Evolutionary conservation across 2,329 filamentous ascomycete genomes (phyloP).

Genomic region (Dactylonectria macrodidyma): DNA sequence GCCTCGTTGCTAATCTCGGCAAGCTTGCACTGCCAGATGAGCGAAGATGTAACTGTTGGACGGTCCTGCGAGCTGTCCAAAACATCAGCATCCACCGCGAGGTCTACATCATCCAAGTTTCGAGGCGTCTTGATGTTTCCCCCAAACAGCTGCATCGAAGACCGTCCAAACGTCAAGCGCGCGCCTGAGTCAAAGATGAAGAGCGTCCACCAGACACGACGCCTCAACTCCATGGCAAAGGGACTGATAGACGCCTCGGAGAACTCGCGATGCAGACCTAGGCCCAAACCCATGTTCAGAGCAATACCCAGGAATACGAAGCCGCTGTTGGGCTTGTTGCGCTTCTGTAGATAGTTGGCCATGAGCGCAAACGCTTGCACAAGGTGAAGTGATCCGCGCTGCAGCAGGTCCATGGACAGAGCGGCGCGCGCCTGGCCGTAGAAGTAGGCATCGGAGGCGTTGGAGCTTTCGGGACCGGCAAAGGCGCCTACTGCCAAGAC

Average conservation of each 20-base stretch:
- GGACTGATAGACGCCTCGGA: slow-evolving; percentile 40
- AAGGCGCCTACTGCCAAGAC: slow-evolving; percentile 53
- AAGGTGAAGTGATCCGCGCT: slow-evolving; percentile 57
- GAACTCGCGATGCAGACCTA: slow-evolving; percentile 62
- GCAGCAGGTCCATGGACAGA: slow-evolving; percentile 57
- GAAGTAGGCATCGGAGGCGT: slow-evolving; percentile 36
- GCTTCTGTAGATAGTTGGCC: slow-evolving; percentile 63
- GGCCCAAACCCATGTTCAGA: slow-evolving; percentile 61
- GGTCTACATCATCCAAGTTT: slow-evolving; percentile 34
- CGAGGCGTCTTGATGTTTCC: slow-evolving; percentile 33
- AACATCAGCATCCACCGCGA: slow-evolving; percentile 29
- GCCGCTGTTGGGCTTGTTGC: slow-evolving; percentile 63
- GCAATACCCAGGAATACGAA: slow-evolving; percentile 65
- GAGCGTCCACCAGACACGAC: slow-evolving; percentile 52
- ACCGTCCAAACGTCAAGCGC: slow-evolving; percentile 35
- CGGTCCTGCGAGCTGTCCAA: slow-evolving; percentile 27
- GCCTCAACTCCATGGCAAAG: slow-evolving; percentile 47
- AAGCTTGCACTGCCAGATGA: slow-evolving; percentile 30
- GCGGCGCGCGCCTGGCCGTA: slow-evolving; percentile 43
- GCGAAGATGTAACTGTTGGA: slow-evolving; percentile 33
- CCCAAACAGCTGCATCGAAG: slow-evolving; percentile 29
- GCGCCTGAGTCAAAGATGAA: slow-evolving; percentile 54
- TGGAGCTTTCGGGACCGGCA: slow-evolving; percentile 36
- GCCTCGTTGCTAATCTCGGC: slow-evolving; percentile 27
- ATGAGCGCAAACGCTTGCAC: slow-evolving; percentile 58